Evolutionary conservation across 306 rosid genomes (phyloP), one percentile per base, ranked within the genome.

Genomic region (Lotus japonicus): DNA sequence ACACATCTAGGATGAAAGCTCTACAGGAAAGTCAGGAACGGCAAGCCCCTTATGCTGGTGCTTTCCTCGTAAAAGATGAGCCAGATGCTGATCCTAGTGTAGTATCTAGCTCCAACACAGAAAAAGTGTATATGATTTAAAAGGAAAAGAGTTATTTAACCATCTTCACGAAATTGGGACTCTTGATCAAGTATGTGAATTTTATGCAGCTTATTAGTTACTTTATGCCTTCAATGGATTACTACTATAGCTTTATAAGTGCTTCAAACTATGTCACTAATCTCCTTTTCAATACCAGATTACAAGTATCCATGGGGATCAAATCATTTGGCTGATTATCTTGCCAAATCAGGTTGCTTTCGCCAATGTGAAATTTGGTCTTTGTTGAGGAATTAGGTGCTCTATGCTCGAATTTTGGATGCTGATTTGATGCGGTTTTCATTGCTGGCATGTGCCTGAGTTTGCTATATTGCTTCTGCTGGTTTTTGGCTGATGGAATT

Each of bases 11-110:
- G 96, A 95, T 80, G 88, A 96, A 45, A 46, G 99, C 99, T 69
- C 83, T 95, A 79, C 95, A 90, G 59, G 99, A 95, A 75, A 90
- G 91, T 78, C 83, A 85, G 55, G 87, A 86, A 65, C 78, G 99
- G 39, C 99, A 95, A 74, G 99, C 99, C 73, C 99, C 99, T 4
- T 95, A 95, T 81, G 99, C 97, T 51, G 99, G 99, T 56, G 90
- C 99, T 67, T 95, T 95, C 76, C 91, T 95, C 65, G 82, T 95
- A 50, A 95, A 95, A 85, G 99, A 95, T 46, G 96, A 95, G 58
- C 88, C 87, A 3, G 96, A 84, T 60, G 73, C 91, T 59, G 99
- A 95, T 87, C 83, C 96, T 11, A 87, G 84, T 70, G 15, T 74
- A 53, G 84, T 81, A 50, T 85, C 97, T 68, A 87, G 87, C 63